Base-by-base conservation (phyloP, 1,284 basidiomycete species). In the Puccinia polysora region DNA sequence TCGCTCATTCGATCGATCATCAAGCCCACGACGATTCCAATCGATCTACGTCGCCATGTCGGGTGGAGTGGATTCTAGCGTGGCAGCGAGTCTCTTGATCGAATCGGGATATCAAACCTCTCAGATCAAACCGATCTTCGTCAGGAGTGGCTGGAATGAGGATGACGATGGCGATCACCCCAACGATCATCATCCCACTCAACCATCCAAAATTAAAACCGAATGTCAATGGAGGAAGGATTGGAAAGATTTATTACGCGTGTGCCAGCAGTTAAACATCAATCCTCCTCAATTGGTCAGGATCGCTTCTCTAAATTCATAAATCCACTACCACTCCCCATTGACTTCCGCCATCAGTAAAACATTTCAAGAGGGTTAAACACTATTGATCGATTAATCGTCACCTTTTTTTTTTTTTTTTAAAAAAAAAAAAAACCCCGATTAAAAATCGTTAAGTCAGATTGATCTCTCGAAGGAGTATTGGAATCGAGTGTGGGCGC, bases 131-230 rank as follows among this genome's bases (percentile, higher is more conserved):
- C 52, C 64, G 77, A 84, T 92, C 18, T 89, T 86, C 69, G 92
- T 91, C 1, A 84, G 97, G 0, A 97, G 89, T 80, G 97, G 97
- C 95, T 86, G 91, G 28, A 97, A 97, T 75, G 97, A 95, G 94
- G 92, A 84, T 30, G 30, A 15, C 34, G 6, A 28, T 12, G 36
- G 23, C 30, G 36, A n/a, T 4, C 32, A 58, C 18, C 56, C 32
- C 25, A 34, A 20, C 18, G 56, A 40, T 23, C 36, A 28, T 59
- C 40, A 74, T 74, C 1, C 69, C 74, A 36, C 75, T 76, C 64
- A 75, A 76, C 34, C 43, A 7, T 36, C 4, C 86, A 89, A 77
- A 82, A 40, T 75, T 75, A 18, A 78, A 78, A 79, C 83, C 38
- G 90, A 91, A 0, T 97, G 95, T 78, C 88, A 91, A 77, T 97